phyloP scores from a whole-genome alignment of 2,329 filamentous ascomycete species.

The Diplodia corticola region DNA sequence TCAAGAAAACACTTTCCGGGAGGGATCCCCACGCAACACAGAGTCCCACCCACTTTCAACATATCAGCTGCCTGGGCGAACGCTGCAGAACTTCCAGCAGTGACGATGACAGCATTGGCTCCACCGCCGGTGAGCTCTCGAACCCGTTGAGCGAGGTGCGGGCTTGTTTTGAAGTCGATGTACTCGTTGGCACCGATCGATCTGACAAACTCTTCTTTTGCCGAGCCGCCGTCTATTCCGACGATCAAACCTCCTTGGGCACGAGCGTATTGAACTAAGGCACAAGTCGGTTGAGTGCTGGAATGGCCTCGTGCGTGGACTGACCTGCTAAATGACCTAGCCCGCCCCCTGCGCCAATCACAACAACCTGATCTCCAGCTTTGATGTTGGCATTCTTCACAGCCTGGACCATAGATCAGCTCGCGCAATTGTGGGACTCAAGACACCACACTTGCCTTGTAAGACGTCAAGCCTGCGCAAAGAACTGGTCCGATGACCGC shows the following conservation, averaged over 20 bases:
- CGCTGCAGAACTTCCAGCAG: conserved; percentile 44
- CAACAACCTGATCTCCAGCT: conserved; percentile 45
- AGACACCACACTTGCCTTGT: conserved; percentile 34
- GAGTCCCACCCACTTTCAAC: conserved; percentile 45
- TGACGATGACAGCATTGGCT: conserved; percentile 46
- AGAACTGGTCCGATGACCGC: conserved; percentile 45
- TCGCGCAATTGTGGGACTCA: fast-evolving
- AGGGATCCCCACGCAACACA: conserved; percentile 49
- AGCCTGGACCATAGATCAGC: conserved; percentile 21
- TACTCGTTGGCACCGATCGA: conserved; percentile 43
- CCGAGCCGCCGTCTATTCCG: conserved; percentile 43
- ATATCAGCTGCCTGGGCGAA: conserved; percentile 47
- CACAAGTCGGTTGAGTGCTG: too few relatives aligned
- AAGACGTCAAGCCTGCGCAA: conserved; percentile 48
- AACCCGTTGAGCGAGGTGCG: conserved; percentile 39
- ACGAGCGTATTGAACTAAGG: conserved; percentile 45
- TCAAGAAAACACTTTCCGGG: conserved; percentile 39
- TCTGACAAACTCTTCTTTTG: conserved; percentile 42
- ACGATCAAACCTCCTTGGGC: conserved; percentile 46
- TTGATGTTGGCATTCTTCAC: conserved; percentile 45
- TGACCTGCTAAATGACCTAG: conserved; percentile 45
- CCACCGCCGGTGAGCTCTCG: conserved; percentile 42
- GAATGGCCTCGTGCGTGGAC: too few relatives aligned
- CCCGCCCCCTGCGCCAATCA: conserved; percentile 50
- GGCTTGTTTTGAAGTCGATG: conserved; percentile 41